Base-by-base conservation (phyloP, 2,329 filamentous ascomycete species). In the Claviceps paspali region DNA sequence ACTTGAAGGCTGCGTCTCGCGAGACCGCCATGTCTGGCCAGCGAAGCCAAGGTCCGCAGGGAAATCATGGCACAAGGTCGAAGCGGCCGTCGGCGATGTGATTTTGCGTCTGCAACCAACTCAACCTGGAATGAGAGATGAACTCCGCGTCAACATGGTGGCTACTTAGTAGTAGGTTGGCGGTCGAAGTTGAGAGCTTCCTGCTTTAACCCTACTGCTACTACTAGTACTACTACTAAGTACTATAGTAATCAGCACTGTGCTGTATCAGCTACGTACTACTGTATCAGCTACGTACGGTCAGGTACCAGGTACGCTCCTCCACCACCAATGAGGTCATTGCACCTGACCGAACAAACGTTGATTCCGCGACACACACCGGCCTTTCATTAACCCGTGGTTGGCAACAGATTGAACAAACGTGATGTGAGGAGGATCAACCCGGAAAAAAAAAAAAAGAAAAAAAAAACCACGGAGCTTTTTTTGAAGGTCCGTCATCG, bases 21-120 rank as follows among this genome's bases (percentile, higher is more conserved):
- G 23, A 35, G 26, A n/a, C 38, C 18, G 7, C 27, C 32, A 19
- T 28, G 43, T 33, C 49, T 45, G 39, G 47, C 47, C 27, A 47
- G 38, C 21, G 43, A 40, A 14, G 42, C 47, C 38, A 50, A 42
- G 26, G 48, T 44, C 45, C 51, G 47, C 43, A 44, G 42, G 17
- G 45, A 40, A 38, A 56, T 53, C 52, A 56, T 56, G 41, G 38
- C 44, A 10, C 19, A 36, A 5, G 23, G 15, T 21, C 6, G 15
- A 31, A 17, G 40, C 15, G 33, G 17, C 22, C 23, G 28, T 3
- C 26, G 23, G 28, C 18, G 24, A 27, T 30, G 28, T n/a, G 14
- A 29, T 5, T 22, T 24, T 24, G 11, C 33, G n/a, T 28, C 21
- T 5, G 31, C 17, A 4, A 5, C n/a, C 14, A 12, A 22, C 33